Percentiles rank a stretch among this genome's conserved stretches.
phyloP scores from a whole-genome alignment of 352 stramenopile genomes.

The Phytophthora ramorum region DNA sequence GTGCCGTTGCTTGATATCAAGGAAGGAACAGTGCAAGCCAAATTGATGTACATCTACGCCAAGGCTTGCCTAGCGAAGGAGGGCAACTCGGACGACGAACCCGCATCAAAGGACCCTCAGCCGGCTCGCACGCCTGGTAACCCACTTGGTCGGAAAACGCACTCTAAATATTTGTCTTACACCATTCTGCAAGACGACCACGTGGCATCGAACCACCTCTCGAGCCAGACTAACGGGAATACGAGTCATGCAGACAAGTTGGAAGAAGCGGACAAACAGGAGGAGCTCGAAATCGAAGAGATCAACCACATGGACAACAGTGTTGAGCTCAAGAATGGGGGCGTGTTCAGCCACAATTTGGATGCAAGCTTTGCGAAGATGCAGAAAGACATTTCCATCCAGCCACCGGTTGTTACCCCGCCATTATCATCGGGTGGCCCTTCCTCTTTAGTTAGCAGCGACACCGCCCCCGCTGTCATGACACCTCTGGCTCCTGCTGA shows the following conservation, averaged over 20 bases:
- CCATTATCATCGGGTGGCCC: slow-evolving; percentile 21
- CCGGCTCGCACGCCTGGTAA: slow-evolving; percentile 34
- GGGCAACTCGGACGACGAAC: slow-evolving; percentile 27
- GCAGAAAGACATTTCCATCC: slow-evolving; percentile 41
- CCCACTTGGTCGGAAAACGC: slow-evolving; percentile 45
- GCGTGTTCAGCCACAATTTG: slow-evolving; percentile 19
- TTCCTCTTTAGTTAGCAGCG: slow-evolving; percentile 21
- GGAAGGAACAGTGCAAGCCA: slow-evolving; percentile 71
- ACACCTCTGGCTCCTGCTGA: slow-evolving; percentile 11
- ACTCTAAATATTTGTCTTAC: slow-evolving; percentile 48
- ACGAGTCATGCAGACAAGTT: slow-evolving; percentile 1
- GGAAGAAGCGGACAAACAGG: slow-evolving; percentile 1
- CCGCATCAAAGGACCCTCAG: slow-evolving; percentile 23
- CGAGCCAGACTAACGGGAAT: slow-evolving; percentile 7
- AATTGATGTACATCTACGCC: slow-evolving; percentile 75
- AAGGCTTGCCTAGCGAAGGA: slow-evolving; percentile 80
- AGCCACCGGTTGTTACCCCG: slow-evolving; percentile 13
- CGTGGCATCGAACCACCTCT: slow-evolving; percentile 28
- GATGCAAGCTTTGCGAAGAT: slow-evolving; percentile 37
- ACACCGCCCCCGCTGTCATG: slow-evolving; percentile 4
- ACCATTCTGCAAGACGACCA: slow-evolving; percentile 41
- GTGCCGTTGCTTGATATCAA: slow-evolving; percentile 62
- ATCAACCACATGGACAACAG: background rate
- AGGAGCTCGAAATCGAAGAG: slow-evolving; percentile 10
- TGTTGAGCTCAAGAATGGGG: slow-evolving; percentile 12